A percentile compares a stretch with the other conserved stretches of the same genome.
Evolutionary conservation across 305 asterid genomes (phyloP).

Genomic region (Euphrasia arctica): DNA sequence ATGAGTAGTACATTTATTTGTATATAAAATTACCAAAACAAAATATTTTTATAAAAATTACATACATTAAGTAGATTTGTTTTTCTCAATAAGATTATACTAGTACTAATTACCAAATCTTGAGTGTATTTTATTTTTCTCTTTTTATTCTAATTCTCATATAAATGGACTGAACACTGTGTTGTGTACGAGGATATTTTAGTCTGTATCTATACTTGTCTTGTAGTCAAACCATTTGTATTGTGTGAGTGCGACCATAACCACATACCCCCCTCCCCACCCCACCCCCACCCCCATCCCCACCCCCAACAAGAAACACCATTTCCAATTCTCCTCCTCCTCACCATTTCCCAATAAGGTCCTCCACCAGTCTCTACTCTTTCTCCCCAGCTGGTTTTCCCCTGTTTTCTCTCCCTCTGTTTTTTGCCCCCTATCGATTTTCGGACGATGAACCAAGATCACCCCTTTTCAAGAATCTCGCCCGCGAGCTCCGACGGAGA

Average conservation of each 20-base stretch:
- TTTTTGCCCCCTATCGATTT: background rate
- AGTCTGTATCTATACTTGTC: constrained; percentile 27
- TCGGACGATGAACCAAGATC: constrained; percentile 38
- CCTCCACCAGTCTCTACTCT: constrained; percentile 25
- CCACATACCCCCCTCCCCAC: constrained; percentile 9
- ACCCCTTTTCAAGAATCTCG: background rate
- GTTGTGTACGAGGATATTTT: constrained; percentile 29
- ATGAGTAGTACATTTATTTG: no score
- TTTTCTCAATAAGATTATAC: no score
- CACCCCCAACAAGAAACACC: constrained; percentile 31
- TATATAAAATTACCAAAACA: no score
- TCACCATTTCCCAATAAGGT: constrained; percentile 27
- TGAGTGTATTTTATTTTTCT: no score
- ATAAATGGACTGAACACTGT: constrained; percentile 1
- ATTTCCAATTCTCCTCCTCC: constrained; percentile 26
- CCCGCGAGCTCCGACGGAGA: background rate
- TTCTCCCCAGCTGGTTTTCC: background rate
- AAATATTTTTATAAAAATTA: no score
- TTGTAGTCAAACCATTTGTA: constrained; percentile 35
- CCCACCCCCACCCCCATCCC: constrained; percentile 23
- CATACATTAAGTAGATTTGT: no score
- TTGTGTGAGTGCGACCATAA: constrained; percentile 26
- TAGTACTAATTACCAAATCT: no score
- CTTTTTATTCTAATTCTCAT: no score
- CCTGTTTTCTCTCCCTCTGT: background rate